These are phyloP conservation scores for Vigna radiata DNA, from an alignment of 306 rosid genomes.

Conservation along the genomic window DNA sequence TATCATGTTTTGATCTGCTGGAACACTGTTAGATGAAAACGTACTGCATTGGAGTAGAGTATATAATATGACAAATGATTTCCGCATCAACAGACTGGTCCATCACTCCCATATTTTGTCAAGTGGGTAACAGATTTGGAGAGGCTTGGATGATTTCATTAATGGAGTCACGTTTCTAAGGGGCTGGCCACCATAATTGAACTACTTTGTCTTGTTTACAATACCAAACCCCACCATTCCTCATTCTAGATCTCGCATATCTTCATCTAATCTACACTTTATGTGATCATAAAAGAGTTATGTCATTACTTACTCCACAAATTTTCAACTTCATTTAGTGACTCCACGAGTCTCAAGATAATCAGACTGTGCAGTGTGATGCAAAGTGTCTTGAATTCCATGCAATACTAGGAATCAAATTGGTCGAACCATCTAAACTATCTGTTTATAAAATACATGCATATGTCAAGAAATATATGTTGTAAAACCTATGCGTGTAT, in stretches of 20 bases:
- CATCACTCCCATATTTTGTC: constrained; percentile 21
- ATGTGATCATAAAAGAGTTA: background rate
- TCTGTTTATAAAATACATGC: constrained; percentile 17
- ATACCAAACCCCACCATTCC: constrained; percentile 24
- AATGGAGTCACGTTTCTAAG: constrained; percentile 23
- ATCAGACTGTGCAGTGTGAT: constrained; percentile 31
- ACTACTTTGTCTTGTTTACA: constrained; percentile 17
- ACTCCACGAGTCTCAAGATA: constrained; percentile 8
- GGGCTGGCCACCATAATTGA: background rate
- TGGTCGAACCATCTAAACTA: constrained; percentile 33
- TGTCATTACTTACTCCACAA: constrained; percentile 18
- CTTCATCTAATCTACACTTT: constrained; percentile 6
- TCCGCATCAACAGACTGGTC: constrained; percentile 37
- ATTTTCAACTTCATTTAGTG: constrained; percentile 11
- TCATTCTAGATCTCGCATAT: constrained; percentile 20
- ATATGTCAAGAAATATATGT: background rate
- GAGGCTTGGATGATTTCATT: constrained; percentile 15
- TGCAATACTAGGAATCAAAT: constrained; percentile 43
- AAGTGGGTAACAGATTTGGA: constrained; percentile 39
- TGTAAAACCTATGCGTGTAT: too few relatives aligned
- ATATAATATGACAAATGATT: background rate
- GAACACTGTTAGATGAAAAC: constrained; percentile 17
- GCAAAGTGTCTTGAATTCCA: constrained; percentile 42
- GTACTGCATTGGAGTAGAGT: background rate
- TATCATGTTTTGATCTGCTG: constrained; percentile 41